Percentiles rank a stretch among this genome's conserved stretches.
phyloP scores from a whole-genome alignment of 495 filamentous ascomycete genomes.

The Aspergillus nanangensis region DNA sequence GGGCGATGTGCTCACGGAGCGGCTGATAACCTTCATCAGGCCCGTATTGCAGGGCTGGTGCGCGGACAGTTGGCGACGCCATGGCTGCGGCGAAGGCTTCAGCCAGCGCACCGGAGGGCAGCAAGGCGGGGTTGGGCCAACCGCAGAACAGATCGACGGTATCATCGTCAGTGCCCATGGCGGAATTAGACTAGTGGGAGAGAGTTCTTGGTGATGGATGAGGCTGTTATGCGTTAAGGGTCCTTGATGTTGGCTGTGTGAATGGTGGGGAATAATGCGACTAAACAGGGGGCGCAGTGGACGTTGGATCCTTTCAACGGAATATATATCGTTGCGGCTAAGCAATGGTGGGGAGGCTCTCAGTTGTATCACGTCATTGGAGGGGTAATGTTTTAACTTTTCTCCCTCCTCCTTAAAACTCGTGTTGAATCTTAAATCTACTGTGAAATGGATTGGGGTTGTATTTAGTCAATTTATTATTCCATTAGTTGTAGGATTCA shows the following conservation, averaged over 20 bases:
- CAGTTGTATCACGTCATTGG: too few species aligned
- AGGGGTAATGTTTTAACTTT: too few species aligned
- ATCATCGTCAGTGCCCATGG: constrained; percentile 12
- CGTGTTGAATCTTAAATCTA: too few species aligned
- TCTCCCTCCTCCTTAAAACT: too few species aligned
- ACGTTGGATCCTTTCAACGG: not conserved
- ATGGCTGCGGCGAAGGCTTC: constrained; percentile 53
- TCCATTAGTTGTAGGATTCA: too few species aligned
- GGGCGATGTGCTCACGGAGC: constrained; percentile 57
- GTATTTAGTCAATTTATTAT: too few species aligned
- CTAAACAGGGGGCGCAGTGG: too few species aligned
- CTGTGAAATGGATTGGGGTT: too few species aligned
- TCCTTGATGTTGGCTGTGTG: not conserved
- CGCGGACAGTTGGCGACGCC: constrained; percentile 49
- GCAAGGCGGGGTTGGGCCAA: constrained; percentile 65
- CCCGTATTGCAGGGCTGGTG: constrained; percentile 66
- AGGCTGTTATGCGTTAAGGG: not conserved
- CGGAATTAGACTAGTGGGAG: not conserved
- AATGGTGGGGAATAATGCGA: not conserved
- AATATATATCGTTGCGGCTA: too few species aligned
- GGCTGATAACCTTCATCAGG: constrained; percentile 71
- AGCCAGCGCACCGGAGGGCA: constrained; percentile 58
- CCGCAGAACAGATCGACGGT: constrained; percentile 65
- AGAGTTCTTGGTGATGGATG: not conserved
- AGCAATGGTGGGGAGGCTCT: too few species aligned